These are phyloP conservation scores for Botryotinia calthae DNA, from an alignment of 2,329 filamentous ascomycete species.

Conservation along the genomic window DNA sequence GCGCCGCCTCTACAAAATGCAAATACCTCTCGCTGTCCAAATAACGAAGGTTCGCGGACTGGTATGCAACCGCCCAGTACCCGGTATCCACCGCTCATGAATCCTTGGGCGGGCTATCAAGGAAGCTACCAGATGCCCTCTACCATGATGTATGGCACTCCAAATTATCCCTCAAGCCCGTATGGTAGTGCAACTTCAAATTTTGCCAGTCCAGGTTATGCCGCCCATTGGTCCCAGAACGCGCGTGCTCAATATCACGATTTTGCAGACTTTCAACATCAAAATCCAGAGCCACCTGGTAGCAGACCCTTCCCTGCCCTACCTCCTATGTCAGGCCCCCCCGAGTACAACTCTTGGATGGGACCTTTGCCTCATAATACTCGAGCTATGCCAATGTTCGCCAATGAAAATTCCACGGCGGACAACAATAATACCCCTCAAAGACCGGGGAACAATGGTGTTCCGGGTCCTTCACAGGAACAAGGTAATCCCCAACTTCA, in stretches of 20 bases:
- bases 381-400: background rate
- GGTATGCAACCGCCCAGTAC: background rate
- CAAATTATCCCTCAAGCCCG: background rate
- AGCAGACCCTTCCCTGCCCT: background rate
- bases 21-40: constrained; percentile 9
- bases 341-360: constrained; percentile 1
- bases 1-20: background rate
- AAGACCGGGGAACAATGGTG: background rate
- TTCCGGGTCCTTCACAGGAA: background rate
- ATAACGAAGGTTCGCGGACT: background rate
- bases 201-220: background rate
- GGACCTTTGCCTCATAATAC: background rate
- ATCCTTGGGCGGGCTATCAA: background rate
- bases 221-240: constrained; percentile 3
- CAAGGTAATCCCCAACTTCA: background rate
- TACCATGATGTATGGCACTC: background rate
- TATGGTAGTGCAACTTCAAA: background rate
- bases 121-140: background rate
- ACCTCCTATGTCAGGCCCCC: background rate
- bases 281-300: background rate
- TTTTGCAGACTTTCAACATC: background rate
- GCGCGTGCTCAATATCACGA: background rate
- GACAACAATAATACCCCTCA: background rate
- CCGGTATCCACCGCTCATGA: background rate
- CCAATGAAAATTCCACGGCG: background rate